Evolutionary conservation across 2,329 filamentous ascomycete species (phyloP), one percentile per base, ranked within the genome.

Genomic region (Hypoxylon sp.): DNA sequence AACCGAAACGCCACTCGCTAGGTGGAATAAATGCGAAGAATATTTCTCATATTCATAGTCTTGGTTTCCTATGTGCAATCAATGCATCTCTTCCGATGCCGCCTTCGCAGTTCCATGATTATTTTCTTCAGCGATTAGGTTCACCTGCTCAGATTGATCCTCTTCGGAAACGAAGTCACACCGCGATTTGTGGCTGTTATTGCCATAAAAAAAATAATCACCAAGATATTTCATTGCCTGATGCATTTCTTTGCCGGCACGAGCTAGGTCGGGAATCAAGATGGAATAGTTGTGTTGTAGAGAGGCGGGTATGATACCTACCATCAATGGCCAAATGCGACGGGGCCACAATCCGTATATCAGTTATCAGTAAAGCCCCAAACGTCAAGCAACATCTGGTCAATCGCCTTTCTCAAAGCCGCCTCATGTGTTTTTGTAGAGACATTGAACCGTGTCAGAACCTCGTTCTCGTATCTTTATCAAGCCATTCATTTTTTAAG

Each of bases 391-490:
- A 96, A 91, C 23, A 97, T 85, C 16, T 78, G 25, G 86, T 77
- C 73, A 41, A 75, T 58, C 19, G 74, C 75, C 27, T 67, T 73
- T 45, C 74, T 67, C 54, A 77, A 51, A 34, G 74, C 74, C 21
- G 70, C 70, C 63, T 74, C 72, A 46, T 76, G 70, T 14, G 73
- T 64, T 30, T 54, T 19, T 14, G 69, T 89, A 66, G 86, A 89
- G 59, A 97, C 82, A 74, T 91, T 93, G 84, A 98, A 97, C 39
- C 96, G 90, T 68, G 98, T 81, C 14, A 99, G 93, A n/a, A 97
- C 85, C 78, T 97, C 90, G 67, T 91, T 87, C 67, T 88, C 88
- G 77, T 97, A 97, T 68, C 81, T 81, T 27, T 76, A 51, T 70
- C 62, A 16, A 74, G 53, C 73, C 74, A 75, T 52, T 61, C 62